Percentiles rank a stretch among this genome's conserved stretches.
phyloP scores from a whole-genome alignment of 2,329 filamentous ascomycete genomes.

The Sodiomyces alkalinus region DNA sequence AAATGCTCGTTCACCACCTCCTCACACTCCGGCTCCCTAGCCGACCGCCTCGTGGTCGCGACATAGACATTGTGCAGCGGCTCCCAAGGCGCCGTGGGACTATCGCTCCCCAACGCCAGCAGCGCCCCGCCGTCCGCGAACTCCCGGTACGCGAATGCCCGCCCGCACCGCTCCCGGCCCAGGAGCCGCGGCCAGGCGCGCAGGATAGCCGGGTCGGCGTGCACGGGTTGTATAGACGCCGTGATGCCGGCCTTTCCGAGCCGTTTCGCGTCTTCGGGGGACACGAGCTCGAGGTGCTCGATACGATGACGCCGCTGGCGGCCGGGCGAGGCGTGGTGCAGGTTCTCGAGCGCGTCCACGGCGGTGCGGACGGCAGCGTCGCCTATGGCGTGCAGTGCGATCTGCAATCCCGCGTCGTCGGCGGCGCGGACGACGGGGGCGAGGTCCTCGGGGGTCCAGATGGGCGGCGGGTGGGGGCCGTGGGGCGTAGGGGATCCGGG shows the following conservation, averaged over 20 bases:
- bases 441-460: constrained; percentile 34
- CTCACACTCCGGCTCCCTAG: constrained; percentile 22
- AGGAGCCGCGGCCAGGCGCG: constrained; percentile 38
- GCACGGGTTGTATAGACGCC: constrained; percentile 32
- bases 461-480: constrained; percentile 25
- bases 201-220: constrained; percentile 37
- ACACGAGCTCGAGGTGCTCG: constrained; percentile 41
- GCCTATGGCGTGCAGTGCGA: constrained; percentile 43
- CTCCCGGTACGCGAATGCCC: constrained; percentile 42
- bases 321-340: constrained; percentile 18
- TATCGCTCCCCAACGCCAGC: constrained; percentile 34
- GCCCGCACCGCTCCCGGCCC: constrained; percentile 29
- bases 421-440: constrained; percentile 33
- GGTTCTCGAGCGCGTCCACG: constrained; percentile 28
- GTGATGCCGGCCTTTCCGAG: constrained; percentile 36
- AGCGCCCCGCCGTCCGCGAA: constrained; percentile 32
- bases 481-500: no score
- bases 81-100: constrained; percentile 34
- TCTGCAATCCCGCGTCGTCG: constrained; percentile 31
- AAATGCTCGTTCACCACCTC: constrained; percentile 30
- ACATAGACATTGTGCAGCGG: constrained; percentile 34
- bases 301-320: constrained; percentile 38
- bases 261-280: constrained; percentile 29
- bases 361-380: constrained; percentile 35
- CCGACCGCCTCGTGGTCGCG: constrained; percentile 33